Conservation (phyloP, 805 yeast genomes). For the Ogataea saltuana region DNA sequence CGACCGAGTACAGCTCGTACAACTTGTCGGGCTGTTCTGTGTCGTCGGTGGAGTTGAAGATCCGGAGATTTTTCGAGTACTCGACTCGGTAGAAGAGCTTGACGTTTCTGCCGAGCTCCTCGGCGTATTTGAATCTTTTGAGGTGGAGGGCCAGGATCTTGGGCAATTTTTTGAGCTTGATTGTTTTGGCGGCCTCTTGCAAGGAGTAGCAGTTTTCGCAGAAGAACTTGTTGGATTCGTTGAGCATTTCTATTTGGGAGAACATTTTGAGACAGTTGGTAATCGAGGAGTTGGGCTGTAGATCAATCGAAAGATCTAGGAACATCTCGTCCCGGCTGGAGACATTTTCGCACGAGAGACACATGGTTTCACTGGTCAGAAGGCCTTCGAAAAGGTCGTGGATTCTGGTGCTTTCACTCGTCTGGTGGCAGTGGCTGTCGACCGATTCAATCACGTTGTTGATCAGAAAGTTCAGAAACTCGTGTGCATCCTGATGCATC, state of each 20-base stretch:
- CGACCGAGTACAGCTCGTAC: conserved; percentile 82
- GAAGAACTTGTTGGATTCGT: conserved; percentile 86
- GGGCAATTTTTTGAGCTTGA: conserved; percentile 77
- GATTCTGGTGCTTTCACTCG: conserved; percentile 31
- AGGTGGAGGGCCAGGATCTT: conserved; percentile 78
- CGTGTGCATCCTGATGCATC: conserved; percentile 99
- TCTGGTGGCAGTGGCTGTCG: conserved; percentile 32
- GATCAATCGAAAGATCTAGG: conserved; percentile 81
- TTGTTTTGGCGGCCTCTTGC: conserved; percentile 92
- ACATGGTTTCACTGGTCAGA: conserved; percentile 82
- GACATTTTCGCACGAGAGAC: conserved; percentile 83
- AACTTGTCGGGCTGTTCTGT: conserved; percentile 52
- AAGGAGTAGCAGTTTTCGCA: conserved; percentile 88
- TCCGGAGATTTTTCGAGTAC: conserved; percentile 72
- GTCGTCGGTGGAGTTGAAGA: conserved; percentile 67
- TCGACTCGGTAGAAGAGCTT: conserved; percentile 83
- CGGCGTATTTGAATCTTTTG: conserved; percentile 90
- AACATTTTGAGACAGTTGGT: conserved; percentile 80
- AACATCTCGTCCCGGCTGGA: conserved; percentile 84
- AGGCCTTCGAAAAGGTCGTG: conserved; percentile 80
- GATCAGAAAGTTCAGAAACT: conserved; percentile 82
- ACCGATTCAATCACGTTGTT: conserved; percentile 64
- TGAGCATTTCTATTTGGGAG: conserved; percentile 80
- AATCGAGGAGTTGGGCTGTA: conserved; percentile 71
- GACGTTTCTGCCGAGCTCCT: conserved; percentile 73